Percentiles rank a stretch among this genome's conserved stretches.
phyloP scores from a whole-genome alignment of 2,329 filamentous ascomycete species.

The Huntiella moniliformis region DNA sequence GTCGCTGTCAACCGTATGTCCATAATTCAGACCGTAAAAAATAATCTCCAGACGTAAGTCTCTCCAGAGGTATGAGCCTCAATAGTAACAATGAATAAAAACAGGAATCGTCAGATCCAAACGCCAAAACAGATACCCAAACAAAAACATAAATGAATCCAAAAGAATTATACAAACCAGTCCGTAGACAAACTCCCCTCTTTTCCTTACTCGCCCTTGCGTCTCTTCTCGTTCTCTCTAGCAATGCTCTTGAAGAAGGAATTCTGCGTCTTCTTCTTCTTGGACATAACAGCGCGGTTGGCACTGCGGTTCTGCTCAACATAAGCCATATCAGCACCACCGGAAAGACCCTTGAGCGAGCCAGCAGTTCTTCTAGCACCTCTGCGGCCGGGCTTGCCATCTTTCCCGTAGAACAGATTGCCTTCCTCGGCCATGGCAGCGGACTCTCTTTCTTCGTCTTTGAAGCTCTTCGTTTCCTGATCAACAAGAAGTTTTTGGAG shows the following conservation, averaged over 20 bases:
- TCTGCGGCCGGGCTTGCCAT: conserved; percentile 13
- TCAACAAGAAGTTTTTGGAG: conserved; percentile 79
- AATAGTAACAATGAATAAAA: too few relatives aligned
- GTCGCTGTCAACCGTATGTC: too few relatives aligned
- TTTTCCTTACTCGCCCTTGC: conserved; percentile 8
- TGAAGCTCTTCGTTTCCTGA: conserved; percentile 34
- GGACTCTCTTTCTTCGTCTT: conserved; percentile 11
- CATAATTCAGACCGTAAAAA: too few relatives aligned
- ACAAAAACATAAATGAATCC: background rate
- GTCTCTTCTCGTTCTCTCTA: conserved; percentile 19
- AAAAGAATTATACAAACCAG: too few relatives aligned
- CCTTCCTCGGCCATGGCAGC: conserved; percentile 9
- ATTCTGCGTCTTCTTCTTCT: conserved; percentile 22
- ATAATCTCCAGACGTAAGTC: too few relatives aligned
- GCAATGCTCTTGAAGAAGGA: conserved; percentile 26
- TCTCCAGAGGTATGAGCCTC: too few relatives aligned
- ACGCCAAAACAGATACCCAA: background rate
- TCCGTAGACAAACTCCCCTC: background rate
- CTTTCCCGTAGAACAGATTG: conserved; percentile 15
- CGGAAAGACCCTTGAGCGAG: conserved; percentile 66
- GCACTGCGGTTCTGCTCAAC: conserved; percentile 61
- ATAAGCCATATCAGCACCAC: conserved; percentile 95
- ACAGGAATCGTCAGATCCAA: background rate
- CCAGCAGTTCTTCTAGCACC: conserved; percentile 54
- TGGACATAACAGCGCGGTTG: conserved; percentile 27